Evolutionary conservation across 148 eudicot species (phyloP), one percentile per base, ranked within the genome.

Genomic region (Silene uniflora): DNA sequence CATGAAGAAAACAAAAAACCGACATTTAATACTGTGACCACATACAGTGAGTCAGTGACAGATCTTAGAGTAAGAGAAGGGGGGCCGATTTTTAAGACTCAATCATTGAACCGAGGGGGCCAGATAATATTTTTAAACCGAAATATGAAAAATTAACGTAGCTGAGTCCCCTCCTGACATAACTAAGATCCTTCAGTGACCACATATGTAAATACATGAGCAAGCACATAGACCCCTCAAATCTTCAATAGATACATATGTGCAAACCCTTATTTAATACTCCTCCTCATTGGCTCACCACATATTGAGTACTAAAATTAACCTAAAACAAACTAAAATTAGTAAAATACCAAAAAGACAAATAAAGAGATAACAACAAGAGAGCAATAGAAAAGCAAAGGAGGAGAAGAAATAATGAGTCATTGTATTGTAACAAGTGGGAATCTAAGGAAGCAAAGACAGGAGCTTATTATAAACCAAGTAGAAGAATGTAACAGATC

Each of bases 361-460:
- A 76, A 76, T 42, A 71, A 54, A 68, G 10, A 59, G 14, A 39
- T n/a, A n/a, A n/a, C n/a, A 56, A 42, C 29, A 23, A 60, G 23
- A 75, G 55, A 69, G 23, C 72, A 73, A 70, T 67, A 73, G 42
- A 46, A 67, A 74, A 23, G 62, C 8, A 65, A 16, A 22, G n/a
- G 25, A 62, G 16, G 47, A 44, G 66, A 59, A 23, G 69, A 46
- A 25, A 83, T 75, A 25, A 83, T 75, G 84, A 83, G 84, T 73
- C 67, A 85, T 61, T 86, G 72, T 77, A 77, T 72, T 63, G 83
- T 81, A 80, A 78, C 85, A 39, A 81, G 74, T 75, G 81, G 89
- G 87, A 84, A 82, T 85, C 66, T 73, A 61, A 77, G 78, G 79
- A 78, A 83, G 79, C 85, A 82, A 76, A 84, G 81, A 79, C 85